Evolutionary conservation across 371 early-diverging fungal genomes (phyloP), one percentile per base, ranked within the genome.

Genomic region (Zancudomyces culisetae): DNA sequence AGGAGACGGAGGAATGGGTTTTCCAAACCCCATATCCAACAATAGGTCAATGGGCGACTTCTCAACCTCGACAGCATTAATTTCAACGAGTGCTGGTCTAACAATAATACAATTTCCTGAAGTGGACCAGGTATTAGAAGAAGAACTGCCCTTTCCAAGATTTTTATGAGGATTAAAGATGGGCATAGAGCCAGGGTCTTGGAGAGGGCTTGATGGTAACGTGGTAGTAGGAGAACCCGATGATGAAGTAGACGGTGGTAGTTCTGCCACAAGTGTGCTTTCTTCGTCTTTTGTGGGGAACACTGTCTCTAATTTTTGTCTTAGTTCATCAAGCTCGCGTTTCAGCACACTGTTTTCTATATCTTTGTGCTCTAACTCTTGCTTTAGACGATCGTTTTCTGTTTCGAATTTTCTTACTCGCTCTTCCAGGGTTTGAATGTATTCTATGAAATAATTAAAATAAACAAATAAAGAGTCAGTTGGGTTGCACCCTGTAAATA

Each of bases 381-480:
- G 57, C 48, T 65, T 58, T 35, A 79, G 59, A 13, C 59, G 55
- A 43, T 77, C 70, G 12, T 69, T 72, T 41, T 74, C 73, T 29
- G 70, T 68, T 56, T 81, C 74, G 53, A 81, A 76, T 42, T 77
- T 70, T 52, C 76, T 69, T 19, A 84, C 79, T 62, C 86, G 81
- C 42, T 69, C 77, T 60, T 87, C 88, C 47, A 90, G 69, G 30
- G 75, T 78, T n/a, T 73, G 68, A 51, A 90, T 81, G 53, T 90
- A 86, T 66, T 87, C 43, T 43, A 43, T 10, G 24, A 43, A 43
- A 35, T 15, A 35, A 35, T n/a, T n/a, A n/a, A 35, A 35, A 35
- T 35, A 6, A 10, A 35, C 6, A 35, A 35, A 35, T 6, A 10
- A 35, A 35, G 15, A 6, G 35, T 6, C 35, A 6, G 35, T 13